These are phyloP conservation scores for Schizosaccharomyces lindneri DNA, from an alignment of 805 yeast genomes.

Conservation along the genomic window DNA sequence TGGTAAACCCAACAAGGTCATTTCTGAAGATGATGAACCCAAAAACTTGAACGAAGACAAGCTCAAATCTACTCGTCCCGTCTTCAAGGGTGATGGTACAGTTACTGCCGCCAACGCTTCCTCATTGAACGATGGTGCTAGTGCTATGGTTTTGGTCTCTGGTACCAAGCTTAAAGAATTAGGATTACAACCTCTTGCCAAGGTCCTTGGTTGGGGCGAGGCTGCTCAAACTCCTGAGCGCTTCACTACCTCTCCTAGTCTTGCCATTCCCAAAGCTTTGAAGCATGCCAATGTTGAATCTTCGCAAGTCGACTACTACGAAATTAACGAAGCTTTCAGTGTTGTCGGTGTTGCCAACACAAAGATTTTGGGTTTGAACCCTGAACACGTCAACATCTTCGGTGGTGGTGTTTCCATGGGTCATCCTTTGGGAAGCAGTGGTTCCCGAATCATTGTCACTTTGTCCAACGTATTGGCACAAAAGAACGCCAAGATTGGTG, in stretches of 20 bases:
- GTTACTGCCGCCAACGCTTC: constrained; percentile 96
- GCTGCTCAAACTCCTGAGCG: constrained; percentile 89
- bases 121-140: constrained; percentile 92
- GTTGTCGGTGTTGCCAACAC: constrained; percentile 86
- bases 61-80: constrained; percentile 69
- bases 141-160: constrained; percentile 74
- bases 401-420: constrained; percentile 97
- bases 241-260: constrained; percentile 86
- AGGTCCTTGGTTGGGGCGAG: constrained; percentile 87
- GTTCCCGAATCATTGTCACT: constrained; percentile 83
- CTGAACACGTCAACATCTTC: constrained; percentile 56
- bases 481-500: constrained; percentile 74
- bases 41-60: constrained; percentile 52
- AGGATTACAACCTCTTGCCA: constrained; percentile 69
- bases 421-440: constrained; percentile 89
- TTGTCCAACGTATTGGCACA: constrained; percentile 55
- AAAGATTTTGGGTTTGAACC: constrained; percentile 25
- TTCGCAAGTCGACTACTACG: constrained; percentile 65
- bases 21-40: constrained; percentile 65
- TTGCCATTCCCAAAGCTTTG: constrained; percentile 89
- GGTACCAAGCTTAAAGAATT: constrained; percentile 66
- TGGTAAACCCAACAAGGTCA: constrained; percentile 54
- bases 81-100: constrained; percentile 85
- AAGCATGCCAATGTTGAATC: constrained; percentile 50
- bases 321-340: constrained; percentile 92